Evolutionary conservation across 2,329 filamentous ascomycete species (phyloP), one percentile per base, ranked within the genome.

Genomic region (Neopestalotiopsis rosae): DNA sequence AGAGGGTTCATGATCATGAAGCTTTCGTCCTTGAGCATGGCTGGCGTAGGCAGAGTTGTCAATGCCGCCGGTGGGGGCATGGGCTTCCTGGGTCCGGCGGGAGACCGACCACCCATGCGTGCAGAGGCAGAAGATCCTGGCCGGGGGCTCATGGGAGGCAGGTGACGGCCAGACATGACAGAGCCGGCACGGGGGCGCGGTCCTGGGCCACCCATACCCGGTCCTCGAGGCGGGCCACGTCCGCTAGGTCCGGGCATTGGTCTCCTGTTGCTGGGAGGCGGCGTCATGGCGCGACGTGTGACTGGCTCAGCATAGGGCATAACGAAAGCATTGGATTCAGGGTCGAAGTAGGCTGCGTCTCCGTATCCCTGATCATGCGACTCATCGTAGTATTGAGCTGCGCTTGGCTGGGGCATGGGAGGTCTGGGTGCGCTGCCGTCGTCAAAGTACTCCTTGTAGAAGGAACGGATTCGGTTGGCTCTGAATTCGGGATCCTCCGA

Each of bases 401-500:
- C 69, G 61, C 72, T 74, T 34, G 74, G 72, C 56, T 74, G 63
- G 13, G 73, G 73, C 28, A 56, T 65, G 64, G 59, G 77, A 71
- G 12, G 72, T 67, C 72, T 76, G 74, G 34, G 61, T 34, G 81
- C 80, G 78, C 90, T 93, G 69, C 86, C 89, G 57, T 98, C 95
- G 73, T 98, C 96, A 75, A 99, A 99, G 83, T 99, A 99, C 79
- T 99, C 96, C 84, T 98, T 98, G 85, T 99, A 99, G 85, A 99
- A 99, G 4, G 96, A 99, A 79, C 96, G 90, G 74, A 99, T 99
- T 69, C 96, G 91, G 84, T 98, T 98, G 72, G 96, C 96, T 76
- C 96, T 90, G 76, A 95, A 91, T 80, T 98, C 96, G 0, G 96
- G 94, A 78, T 98, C 95, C 78, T 98, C 96, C 3, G 91, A 89